These are phyloP conservation scores for Mucor velutinosus DNA, from an alignment of 371 early-diverging fungal species.

Conservation along the genomic window DNA sequence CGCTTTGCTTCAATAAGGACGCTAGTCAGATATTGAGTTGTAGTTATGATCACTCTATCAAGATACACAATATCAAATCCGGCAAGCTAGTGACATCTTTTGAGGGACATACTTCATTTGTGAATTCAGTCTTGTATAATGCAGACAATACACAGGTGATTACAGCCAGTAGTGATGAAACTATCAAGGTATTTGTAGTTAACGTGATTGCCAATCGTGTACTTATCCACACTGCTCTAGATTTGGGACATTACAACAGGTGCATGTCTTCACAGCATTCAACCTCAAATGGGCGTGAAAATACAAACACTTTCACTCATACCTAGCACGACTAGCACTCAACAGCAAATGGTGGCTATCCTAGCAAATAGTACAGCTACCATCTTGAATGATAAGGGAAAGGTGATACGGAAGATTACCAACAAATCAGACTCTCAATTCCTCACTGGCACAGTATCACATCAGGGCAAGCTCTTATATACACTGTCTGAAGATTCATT, in stretches of 20 bases:
- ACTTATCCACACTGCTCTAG: conserved; percentile 31
- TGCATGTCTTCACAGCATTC: conserved; percentile 47
- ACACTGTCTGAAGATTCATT: conserved; percentile 66
- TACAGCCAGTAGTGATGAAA: conserved; percentile 87
- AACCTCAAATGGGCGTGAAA: conserved; percentile 35
- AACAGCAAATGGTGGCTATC: conserved; percentile 68
- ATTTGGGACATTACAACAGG: conserved; percentile 76
- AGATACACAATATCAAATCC: conserved; percentile 88
- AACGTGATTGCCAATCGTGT: background rate
- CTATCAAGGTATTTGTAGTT: conserved; percentile 65
- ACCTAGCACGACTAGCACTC: conserved; percentile 36
- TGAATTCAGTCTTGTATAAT: conserved; percentile 79
- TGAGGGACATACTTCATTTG: conserved; percentile 89
- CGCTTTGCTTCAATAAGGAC: conserved; percentile 78
- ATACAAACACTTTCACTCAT: conserved; percentile 29
- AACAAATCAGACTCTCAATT: conserved; percentile 56
- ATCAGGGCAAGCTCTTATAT: conserved; percentile 78
- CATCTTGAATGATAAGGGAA: conserved; percentile 64
- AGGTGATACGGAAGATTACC: conserved; percentile 43
- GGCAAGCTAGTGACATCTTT: conserved; percentile 89
- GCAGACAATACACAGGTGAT: conserved; percentile 68
- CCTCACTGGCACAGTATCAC: conserved; percentile 64
- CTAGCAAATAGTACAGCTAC: conserved; percentile 67
- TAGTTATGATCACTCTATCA: conserved; percentile 81
- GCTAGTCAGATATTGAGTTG: conserved; percentile 78